Evolutionary conservation across 441 rosid species (phyloP), one percentile per base, ranked within the genome.

Genomic region (Erysimum cheiri): DNA sequence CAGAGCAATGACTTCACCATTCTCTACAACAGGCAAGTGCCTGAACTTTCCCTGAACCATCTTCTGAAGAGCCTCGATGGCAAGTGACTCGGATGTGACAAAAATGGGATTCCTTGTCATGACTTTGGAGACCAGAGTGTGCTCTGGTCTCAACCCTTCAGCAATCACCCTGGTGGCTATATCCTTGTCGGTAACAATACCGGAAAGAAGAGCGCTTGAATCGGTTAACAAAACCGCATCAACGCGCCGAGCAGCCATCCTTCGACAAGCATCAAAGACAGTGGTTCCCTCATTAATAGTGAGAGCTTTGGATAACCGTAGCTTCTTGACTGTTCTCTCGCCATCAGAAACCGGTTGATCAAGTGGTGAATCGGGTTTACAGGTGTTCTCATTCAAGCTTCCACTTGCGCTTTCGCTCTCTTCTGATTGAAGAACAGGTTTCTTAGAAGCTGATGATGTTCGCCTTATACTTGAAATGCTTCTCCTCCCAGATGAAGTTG

Each of bases 1-100:
- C 74, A 94, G 12, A 3, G 99, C 99, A 75, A 90, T 92, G 69
- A 94, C 99, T 82, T 94, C 99, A 37, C 98, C 99, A 61, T 87
- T 92, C 83, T 94, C 99, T 26, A 94, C 99, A 68, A 94, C 78
- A 0, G 73, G 73, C 13, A 74, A 68, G 8, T 74, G 77, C 55
- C 86, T 66, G 70, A 92, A 74, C 2, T 62, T 74, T 0, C 99
- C 99, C 61, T 90, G 99, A 26, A 92, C 89, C 99, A 94, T 94
- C 80, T 92, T 94, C 72, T 90, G 96, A 59, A 94, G 97, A 58
- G 99, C 99, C 53, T 92, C 97, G 19, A 91, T 88, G 62, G 99
- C 99, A 39, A 90, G 81, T 2, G 99, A 76, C 67, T 90, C 98
- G 0, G 98, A 83, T 6, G 87, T 80, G 49, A 94, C 98, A 72